Base-by-base conservation (phyloP, 306 rosid genomes). In the Quercus alba region DNA sequence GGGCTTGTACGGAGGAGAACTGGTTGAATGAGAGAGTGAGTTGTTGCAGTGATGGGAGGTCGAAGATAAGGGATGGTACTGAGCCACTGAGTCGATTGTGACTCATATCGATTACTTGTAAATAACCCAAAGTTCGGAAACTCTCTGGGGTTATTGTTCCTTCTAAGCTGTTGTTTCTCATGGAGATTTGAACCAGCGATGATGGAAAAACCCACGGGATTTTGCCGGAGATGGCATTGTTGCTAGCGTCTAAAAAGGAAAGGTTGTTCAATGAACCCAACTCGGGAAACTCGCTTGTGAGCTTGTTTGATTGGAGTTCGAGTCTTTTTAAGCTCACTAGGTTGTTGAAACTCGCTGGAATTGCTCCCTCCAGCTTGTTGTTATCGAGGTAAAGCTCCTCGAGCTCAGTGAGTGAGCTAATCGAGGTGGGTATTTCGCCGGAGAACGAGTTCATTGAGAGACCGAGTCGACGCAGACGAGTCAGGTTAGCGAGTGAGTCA, bases 311-410 rank as follows among this genome's bases (percentile, higher is more conserved):
- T 19, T 94, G 97, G 19, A 89, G 35, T 74, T 93, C 92, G 23
- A 94, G 92, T 41, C 94, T 80, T 26, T 85, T 75, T 54, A 94
- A 75, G 76, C 79, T 86, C 46, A 1, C 41, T 0, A 92, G 85
- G 15, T 56, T 25, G 46, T 74, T 84, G 57, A 91, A 67, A 56
- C 82, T 84, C 0, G 73, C 69, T 11, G 97, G 94, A 28, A 89
- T 75, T 6, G 82, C 18, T 21, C 97, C 99, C 18, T 63, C 19
- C 11, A 94, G 88, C 12, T 80, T 67, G 84, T 93, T 94, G 80
- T 84, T 83, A 64, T 93, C 93, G 30, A 94, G 94, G 72, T 72
- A 93, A 0, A 94, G 87, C 75, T 94, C 97, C 80, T 90, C 85
- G 4, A 94, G 90, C 7, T 46, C 77, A 0, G 82, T 0, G 55